Evolutionary conservation across 306 rosid genomes (phyloP), one percentile per base, ranked within the genome.

Genomic region (Senna tora): DNA sequence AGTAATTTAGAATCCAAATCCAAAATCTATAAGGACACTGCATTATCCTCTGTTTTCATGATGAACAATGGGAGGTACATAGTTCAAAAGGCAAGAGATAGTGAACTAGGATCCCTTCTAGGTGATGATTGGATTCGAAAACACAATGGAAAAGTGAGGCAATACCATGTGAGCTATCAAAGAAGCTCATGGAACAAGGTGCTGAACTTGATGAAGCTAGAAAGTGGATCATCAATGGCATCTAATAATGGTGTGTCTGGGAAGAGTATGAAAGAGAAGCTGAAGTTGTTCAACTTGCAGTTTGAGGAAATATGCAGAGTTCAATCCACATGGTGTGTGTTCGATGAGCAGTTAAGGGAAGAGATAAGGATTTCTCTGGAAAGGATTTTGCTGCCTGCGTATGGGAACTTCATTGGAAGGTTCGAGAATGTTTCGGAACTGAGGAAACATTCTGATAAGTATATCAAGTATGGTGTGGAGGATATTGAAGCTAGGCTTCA

Each of bases 41-140:
- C 91, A 4, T 77, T 94, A 81, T 69, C 90, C 82, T 82, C 71
- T 60, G 82, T 94, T 34, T 94, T 94, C 78, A 80, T 94, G 91
- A 91, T 91, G 96, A 94, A 94, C 65, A 94, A 91, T 58, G 92
- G 91, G 25, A 84, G 89, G 77, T 94, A 94, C 84, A 94, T 91
- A 50, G 95, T 83, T 72, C 87, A 91, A 72, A 91, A 94, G 65
- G 90, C 88, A 2, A 88, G 76, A 60, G 96, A 91, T 51, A 85
- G 90, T 59, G 97, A 94, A 67, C 54, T 94, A 65, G 97, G 90
- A 14, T 65, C 77, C 1, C 90, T 94, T 19, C 65, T 94, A 36
- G 99, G 99, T 0, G 96, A 87, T 2, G 95, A 91, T 81, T 94
- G 99, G 97, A 84, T 94, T 20, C 67, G 97, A 45, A 94, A 87